phyloP scores from a whole-genome alignment of 495 filamentous ascomycete genomes.

The Penicillium macrosclerotiorum region DNA sequence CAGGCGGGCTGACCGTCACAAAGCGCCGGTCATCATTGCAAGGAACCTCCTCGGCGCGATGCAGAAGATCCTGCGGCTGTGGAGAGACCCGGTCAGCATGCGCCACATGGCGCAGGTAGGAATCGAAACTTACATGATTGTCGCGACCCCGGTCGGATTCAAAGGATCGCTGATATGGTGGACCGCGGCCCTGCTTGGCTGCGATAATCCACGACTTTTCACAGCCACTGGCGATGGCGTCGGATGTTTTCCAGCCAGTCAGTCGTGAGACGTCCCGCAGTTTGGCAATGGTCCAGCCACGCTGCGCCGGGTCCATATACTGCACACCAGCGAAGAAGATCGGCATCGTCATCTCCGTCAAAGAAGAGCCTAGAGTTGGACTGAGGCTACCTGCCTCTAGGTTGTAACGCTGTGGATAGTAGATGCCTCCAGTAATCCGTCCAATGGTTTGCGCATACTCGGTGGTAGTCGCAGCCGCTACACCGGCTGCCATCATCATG shows the following conservation, averaged over 20 bases:
- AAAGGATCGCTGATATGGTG: conserved; percentile 60
- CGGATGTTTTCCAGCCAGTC: conserved; percentile 83
- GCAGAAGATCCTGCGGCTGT: conserved; percentile 17
- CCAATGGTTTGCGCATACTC: conserved; percentile 72
- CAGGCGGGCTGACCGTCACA: conserved; percentile 40
- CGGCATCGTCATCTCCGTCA: conserved; percentile 75
- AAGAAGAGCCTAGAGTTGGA: conserved; percentile 74
- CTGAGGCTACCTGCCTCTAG: conserved; percentile 59
- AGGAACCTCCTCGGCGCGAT: conserved; percentile 17
- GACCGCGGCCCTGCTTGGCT: conserved; percentile 68
- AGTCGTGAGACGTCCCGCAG: conserved; percentile 72
- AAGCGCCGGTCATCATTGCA: conserved; percentile 50
- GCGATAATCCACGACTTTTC: conserved; percentile 78
- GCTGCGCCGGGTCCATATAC: conserved; percentile 68
- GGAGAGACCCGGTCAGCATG: conserved; percentile 5
- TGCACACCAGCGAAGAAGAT: conserved; percentile 86
- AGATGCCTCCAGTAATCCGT: conserved; percentile 75
- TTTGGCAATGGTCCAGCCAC: conserved; percentile 70
- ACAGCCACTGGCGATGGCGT: conserved; percentile 77
- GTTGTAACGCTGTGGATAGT: conserved; percentile 59
- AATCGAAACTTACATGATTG: conserved; percentile 12
- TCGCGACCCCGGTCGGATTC: conserved; percentile 20
- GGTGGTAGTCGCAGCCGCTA: conserved; percentile 67
- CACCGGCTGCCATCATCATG: conserved; percentile 78
- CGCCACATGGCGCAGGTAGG: neutral